Percentiles rank a stretch among this genome's conserved stretches.
Evolutionary conservation across 164 flowering plant species (phyloP).

Genomic region (Aristolochia californica): DNA sequence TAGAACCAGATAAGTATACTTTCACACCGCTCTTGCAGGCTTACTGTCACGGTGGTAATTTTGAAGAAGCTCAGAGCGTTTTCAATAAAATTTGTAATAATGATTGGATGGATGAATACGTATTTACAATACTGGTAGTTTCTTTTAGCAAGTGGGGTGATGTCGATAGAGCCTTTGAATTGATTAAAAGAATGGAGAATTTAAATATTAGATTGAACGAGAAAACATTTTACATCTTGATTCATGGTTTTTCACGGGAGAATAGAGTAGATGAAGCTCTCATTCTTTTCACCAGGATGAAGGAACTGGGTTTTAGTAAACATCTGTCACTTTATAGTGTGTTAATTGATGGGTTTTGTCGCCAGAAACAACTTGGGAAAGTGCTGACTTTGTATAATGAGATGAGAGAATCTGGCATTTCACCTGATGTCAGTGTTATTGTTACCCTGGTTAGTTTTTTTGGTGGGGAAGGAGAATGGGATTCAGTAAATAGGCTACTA

Average conservation of each 20-base stretch:
- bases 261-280: constrained; percentile 53
- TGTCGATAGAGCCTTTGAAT: constrained; percentile 59
- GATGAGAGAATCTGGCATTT: constrained; percentile 47
- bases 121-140: constrained; percentile 39
- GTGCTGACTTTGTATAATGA: constrained; percentile 50
- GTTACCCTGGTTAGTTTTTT: constrained; percentile 32
- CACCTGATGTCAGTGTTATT: constrained; percentile 42
- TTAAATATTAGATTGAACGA: constrained; percentile 40
- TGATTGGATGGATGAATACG: constrained; percentile 62
- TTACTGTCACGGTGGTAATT: constrained; percentile 53
- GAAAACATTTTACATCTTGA: constrained; percentile 50
- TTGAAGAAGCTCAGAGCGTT: constrained; percentile 48
- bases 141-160: constrained; percentile 59
- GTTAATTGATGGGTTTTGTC: constrained; percentile 63
- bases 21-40: constrained; percentile 55
- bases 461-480: constrained; percentile 29
- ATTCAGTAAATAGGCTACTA: constrained; percentile 7
- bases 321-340: constrained; percentile 52
- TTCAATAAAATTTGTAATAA: constrained; percentile 37
- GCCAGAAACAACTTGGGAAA: constrained; percentile 30
- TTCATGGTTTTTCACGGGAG: constrained; percentile 61
- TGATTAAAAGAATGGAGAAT: constrained; percentile 50
- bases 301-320: constrained; percentile 31
- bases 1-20: constrained; percentile 45
- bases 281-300: constrained; percentile 55